Evolutionary conservation across 2,329 filamentous ascomycete species (phyloP), one percentile per base, ranked within the genome.

Genomic region (Fusarium albidum): DNA sequence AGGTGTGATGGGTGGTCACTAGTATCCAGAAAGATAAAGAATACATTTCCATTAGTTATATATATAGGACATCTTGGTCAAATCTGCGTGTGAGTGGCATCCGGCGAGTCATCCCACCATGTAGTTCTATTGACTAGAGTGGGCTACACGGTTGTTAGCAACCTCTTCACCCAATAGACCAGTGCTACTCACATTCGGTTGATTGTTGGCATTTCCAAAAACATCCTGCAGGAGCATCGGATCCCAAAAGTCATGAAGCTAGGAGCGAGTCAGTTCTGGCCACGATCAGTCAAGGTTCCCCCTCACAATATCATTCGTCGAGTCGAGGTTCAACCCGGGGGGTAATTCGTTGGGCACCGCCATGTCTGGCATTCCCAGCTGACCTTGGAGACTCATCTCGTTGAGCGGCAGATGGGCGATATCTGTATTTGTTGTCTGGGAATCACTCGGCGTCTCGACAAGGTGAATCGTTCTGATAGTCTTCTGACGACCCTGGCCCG

Each of bases 401-500:
- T 49, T 41, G 28, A 40, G 17, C 31, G 35, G 12, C 17, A 13
- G 12, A n/a, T 8, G 43, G 11, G 39, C 17, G 32, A 37, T 9
- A 27, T 43, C 25, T n/a, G 41, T 29, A 7, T 28, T 34, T 25
- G 34, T 21, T 4, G 21, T 21, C 7, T 21, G 38, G 13, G 47
- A 50, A 13, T 33, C 47, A 3, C 38, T 44, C 8, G 47, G 45
- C 4, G 47, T 50, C 47, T 50, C 38, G 13, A 32, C 28, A 35
- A 50, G 47, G 8, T 31, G 39, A 37, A 50, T 50, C n/a, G 47
- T 50, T 25, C 47, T 43, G 8, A 44, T 38, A 12, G 38, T 50
- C 9, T 50, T 50, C 28, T 43, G 38, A 12, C 31, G 39, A 15
- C 39, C 31, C 28, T 50, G 31, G 5, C 47, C 47, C 13, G 39